These are phyloP conservation scores for Lentinula sp. DNA, from an alignment of 768 basidiomycete genomes.

Conservation along the genomic window DNA sequence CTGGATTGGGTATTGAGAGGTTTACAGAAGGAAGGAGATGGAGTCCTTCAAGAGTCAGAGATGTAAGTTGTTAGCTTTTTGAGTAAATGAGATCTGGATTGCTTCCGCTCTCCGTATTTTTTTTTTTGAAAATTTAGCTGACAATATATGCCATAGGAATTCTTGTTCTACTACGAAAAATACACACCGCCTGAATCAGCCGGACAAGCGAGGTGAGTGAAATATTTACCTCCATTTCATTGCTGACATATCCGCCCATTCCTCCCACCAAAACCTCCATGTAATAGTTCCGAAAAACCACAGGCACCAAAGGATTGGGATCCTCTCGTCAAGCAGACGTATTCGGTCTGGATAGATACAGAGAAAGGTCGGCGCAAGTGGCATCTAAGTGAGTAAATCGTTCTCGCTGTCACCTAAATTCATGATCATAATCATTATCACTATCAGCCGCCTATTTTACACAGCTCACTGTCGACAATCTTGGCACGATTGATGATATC, in stretches of 20 bases:
- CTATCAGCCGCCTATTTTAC: slow-evolving; percentile 78
- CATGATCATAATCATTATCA: slow-evolving; percentile 6
- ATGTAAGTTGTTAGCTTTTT: slow-evolving; percentile 38
- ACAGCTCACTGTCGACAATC: slow-evolving; percentile 63
- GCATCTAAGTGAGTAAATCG: slow-evolving; percentile 62
- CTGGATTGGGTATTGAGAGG: slow-evolving; percentile 76
- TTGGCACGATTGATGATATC: slow-evolving; percentile 68
- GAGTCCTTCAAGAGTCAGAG: slow-evolving; percentile 80
- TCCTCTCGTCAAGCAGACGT: slow-evolving; percentile 76
- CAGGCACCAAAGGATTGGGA: slow-evolving; percentile 55
- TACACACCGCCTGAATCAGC: slow-evolving; percentile 41
- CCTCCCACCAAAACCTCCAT: background rate
- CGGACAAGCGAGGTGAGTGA: slow-evolving; percentile 33
- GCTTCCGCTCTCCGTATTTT: background rate
- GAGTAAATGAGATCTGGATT: background rate
- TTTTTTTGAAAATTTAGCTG: background rate
- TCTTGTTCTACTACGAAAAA: slow-evolving; percentile 81
- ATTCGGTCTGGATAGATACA: slow-evolving; percentile 71
- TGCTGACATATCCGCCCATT: background rate
- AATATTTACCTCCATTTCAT: background rate
- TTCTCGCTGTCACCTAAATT: background rate
- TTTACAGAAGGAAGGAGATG: slow-evolving; percentile 82
- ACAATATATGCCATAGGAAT: slow-evolving; percentile 47
- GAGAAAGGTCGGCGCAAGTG: slow-evolving; percentile 66
- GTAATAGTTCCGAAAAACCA: slow-evolving; percentile 31